phyloP scores from a whole-genome alignment of 148 eudicot genomes.

The Vaccinium vitisidaea region DNA sequence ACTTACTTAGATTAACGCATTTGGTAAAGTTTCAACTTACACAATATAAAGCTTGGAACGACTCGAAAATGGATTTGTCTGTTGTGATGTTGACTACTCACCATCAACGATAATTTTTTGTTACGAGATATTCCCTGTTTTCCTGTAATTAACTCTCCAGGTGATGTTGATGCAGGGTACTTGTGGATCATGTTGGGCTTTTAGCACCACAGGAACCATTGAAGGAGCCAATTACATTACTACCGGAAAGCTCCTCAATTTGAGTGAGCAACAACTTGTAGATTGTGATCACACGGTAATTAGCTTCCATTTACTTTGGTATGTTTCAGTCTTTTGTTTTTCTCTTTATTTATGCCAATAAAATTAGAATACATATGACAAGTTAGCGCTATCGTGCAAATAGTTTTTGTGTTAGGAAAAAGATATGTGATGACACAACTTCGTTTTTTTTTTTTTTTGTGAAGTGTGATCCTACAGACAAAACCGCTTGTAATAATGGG shows the following conservation, averaged over 20 bases:
- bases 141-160: background rate
- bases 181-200: slow-evolving; percentile 98
- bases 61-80: too few relatives aligned
- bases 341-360: background rate
- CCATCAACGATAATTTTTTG: background rate
- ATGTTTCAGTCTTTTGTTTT: background rate
- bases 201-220: slow-evolving; percentile 80
- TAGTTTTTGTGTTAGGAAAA: background rate
- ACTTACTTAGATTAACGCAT: background rate
- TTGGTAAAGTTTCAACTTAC: background rate
- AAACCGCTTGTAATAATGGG: slow-evolving; percentile 60
- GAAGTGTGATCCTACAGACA: slow-evolving; percentile 62
- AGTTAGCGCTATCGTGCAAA: background rate
- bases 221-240: slow-evolving; percentile 94
- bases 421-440: background rate
- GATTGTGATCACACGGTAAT: slow-evolving; percentile 84
- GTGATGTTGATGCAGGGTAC: slow-evolving; percentile 46
- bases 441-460: background rate
- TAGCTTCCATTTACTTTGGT: background rate
- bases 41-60: too few relatives aligned
- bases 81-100: too few relatives aligned
- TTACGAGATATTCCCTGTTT: background rate
- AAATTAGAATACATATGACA: background rate
- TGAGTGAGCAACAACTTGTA: slow-evolving; percentile 92
- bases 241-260: slow-evolving; percentile 77